Base-by-base conservation (phyloP, 768 basidiomycete genomes). In the Chalciporus chontae region DNA sequence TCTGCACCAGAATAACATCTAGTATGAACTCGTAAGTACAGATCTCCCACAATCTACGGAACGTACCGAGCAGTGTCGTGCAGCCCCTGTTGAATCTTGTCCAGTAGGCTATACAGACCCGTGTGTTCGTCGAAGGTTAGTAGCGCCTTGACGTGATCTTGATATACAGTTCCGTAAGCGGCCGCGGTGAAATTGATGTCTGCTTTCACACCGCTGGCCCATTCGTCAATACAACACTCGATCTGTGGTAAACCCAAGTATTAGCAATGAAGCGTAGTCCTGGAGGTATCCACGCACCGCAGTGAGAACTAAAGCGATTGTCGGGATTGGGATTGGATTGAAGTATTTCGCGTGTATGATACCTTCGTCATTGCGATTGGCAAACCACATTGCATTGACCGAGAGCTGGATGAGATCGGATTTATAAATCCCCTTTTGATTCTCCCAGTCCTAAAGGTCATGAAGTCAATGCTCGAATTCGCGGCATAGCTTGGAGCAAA, bases 341-440 rank as follows among this genome's bases (percentile, higher is more conserved):
- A 68, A 69, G 17, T 57, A 43, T 29, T 52, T 56, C 11, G 43
- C 43, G 24, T 61, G 51, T 3, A 49, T 39, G 4, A 65, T 48
- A 24, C 68, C 68, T 34, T 68, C 60, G 45, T 62, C 58, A n/a
- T 43, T 46, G 2, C 46, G 48, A 45, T 67, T 64, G 18, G 40
- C 41, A 41, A 69, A 68, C 62, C 62, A 68, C 43, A 65, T 54
- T 6, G 37, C 11, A 23, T 68, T 67, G 29, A 60, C 27, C 1
- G 43, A 39, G 34, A 47, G 47, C 40, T 69, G 68, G 14, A 68
- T 53, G 18, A 66, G 57, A 0, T 11, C 31, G n/a, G 57, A 47
- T 47, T 66, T 54, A 49, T 64, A 69, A 0, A 68, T 39, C 11
- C 65, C 65, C 19, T 50, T 51, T 43, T 37, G 36, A 14, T 5